Evolutionary conservation across 2,329 filamentous ascomycete species (phyloP).

Genomic region (Pseudogymnoascus sp.): DNA sequence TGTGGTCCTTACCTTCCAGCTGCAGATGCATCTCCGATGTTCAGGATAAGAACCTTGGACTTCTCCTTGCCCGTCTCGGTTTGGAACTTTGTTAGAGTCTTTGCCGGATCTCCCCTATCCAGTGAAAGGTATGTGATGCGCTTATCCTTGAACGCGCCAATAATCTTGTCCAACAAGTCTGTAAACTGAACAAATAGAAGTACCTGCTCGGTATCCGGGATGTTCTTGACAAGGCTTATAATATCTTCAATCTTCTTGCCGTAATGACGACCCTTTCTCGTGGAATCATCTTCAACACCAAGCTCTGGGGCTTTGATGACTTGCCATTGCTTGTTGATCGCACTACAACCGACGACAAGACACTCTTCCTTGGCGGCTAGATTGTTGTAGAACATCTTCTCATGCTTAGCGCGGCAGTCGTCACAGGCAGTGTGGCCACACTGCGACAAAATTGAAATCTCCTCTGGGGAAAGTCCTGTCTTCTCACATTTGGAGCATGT

Average conservation of each 20-base stretch:
- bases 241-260: slow-evolving; percentile 43
- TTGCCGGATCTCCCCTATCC: slow-evolving; percentile 24
- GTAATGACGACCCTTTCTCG: slow-evolving; percentile 23
- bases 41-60: slow-evolving; percentile 48
- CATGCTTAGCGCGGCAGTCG: slow-evolving; percentile 29
- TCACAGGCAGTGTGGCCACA: slow-evolving; percentile 47
- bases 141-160: slow-evolving; percentile 26
- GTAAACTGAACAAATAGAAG: slow-evolving; percentile 49
- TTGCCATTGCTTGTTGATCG: slow-evolving; percentile 32
- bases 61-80: slow-evolving; percentile 27
- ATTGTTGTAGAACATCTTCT: neutral
- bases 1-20: slow-evolving; percentile 47
- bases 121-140: slow-evolving; percentile 32
- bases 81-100: slow-evolving; percentile 36
- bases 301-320: slow-evolving; percentile 34
- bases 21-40: slow-evolving; percentile 47
- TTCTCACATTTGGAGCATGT: slow-evolving; percentile 31
- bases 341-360: slow-evolving; percentile 33
- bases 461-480: slow-evolving; percentile 22
- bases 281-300: slow-evolving; percentile 22
- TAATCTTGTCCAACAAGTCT: slow-evolving; percentile 35
- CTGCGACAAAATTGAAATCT: slow-evolving; percentile 35
- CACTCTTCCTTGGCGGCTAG: slow-evolving; percentile 30
- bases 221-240: slow-evolving; percentile 34
- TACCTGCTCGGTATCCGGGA: slow-evolving; percentile 40